phyloP scores from a whole-genome alignment of 2,329 filamentous ascomycete genomes.

The Seiridium unicorne region DNA sequence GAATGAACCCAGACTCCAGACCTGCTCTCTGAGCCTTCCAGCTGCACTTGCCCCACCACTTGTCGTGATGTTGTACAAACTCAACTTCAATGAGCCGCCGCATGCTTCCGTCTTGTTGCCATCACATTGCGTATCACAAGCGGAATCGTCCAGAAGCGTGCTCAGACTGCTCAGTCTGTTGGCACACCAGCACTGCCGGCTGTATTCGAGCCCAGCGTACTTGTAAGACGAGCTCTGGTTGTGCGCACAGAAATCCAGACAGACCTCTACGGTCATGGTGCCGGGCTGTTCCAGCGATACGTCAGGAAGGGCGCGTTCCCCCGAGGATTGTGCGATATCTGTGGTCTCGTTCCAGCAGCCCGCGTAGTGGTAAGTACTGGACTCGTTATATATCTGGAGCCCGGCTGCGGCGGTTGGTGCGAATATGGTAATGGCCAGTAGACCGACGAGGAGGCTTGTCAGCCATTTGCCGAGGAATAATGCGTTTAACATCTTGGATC shows the following conservation, averaged over 20 bases:
- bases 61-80: conserved; percentile 35
- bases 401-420: neutral
- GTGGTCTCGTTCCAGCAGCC: conserved; percentile 61
- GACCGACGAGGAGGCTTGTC: neutral
- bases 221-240: conserved; percentile 32
- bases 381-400: conserved; percentile 30
- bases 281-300: conserved; percentile 36
- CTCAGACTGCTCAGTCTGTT: conserved; percentile 46
- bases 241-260: conserved; percentile 46
- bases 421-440: neutral
- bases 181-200: conserved; percentile 60
- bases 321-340: conserved; percentile 37
- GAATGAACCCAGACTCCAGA: no score
- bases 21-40: no score
- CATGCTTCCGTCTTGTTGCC: conserved; percentile 52
- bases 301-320: conserved; percentile 42
- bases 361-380: conserved; percentile 44
- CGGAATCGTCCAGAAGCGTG: conserved; percentile 40
- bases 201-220: conserved; percentile 56
- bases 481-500: neutral
- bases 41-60: neutral
- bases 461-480: neutral
- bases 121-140: conserved; percentile 52
- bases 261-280: conserved; percentile 50
- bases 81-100: conserved; percentile 50